Conservation (phyloP, 345 rosid genomes). For the Lepidium sativum region DNA sequence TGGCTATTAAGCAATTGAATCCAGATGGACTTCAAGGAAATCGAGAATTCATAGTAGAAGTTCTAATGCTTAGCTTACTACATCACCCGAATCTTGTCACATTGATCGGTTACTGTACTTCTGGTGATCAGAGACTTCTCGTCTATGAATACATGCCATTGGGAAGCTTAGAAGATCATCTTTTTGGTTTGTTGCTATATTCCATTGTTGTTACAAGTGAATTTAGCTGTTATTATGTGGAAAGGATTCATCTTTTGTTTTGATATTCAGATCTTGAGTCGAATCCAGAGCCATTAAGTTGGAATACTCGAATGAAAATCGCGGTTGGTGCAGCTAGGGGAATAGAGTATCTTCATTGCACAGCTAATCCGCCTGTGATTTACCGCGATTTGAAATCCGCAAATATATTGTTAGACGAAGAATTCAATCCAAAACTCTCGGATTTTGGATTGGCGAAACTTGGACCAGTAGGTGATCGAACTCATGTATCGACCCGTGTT, state of each 20-base stretch:
- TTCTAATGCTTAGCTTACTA: slow-evolving; percentile 86
- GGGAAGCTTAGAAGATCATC: slow-evolving; percentile 98
- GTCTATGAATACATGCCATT: slow-evolving; percentile 90
- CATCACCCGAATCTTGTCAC: slow-evolving; percentile 88
- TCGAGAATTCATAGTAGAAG: slow-evolving; percentile 92
- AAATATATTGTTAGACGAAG: slow-evolving; percentile 71
- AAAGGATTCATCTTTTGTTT: not conserved
- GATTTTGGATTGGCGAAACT: slow-evolving; percentile 93
- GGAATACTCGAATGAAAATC: slow-evolving; percentile 79
- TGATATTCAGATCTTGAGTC: slow-evolving; percentile 45
- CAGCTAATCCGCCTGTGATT: slow-evolving; percentile 84
- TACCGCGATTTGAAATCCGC: slow-evolving; percentile 94
- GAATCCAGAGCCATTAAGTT: slow-evolving; percentile 46
- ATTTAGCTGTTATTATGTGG: not conserved
- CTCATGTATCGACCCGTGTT: slow-evolving; percentile 93
- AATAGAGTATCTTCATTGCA: slow-evolving; percentile 86
- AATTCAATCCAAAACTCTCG: slow-evolving; percentile 73
- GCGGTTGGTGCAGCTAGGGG: slow-evolving; percentile 91
- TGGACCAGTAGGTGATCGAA: slow-evolving; percentile 96
- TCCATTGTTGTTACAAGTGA: not conserved
- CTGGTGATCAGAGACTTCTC: slow-evolving; percentile 91
- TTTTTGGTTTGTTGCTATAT: slow-evolving; percentile 49
- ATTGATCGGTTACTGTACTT: slow-evolving; percentile 83
- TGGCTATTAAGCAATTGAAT: slow-evolving; percentile 84
- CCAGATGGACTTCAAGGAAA: slow-evolving; percentile 88